These are phyloP conservation scores for Margaritispora aquatica DNA, from an alignment of 495 filamentous ascomycete species.

Conservation along the genomic window DNA sequence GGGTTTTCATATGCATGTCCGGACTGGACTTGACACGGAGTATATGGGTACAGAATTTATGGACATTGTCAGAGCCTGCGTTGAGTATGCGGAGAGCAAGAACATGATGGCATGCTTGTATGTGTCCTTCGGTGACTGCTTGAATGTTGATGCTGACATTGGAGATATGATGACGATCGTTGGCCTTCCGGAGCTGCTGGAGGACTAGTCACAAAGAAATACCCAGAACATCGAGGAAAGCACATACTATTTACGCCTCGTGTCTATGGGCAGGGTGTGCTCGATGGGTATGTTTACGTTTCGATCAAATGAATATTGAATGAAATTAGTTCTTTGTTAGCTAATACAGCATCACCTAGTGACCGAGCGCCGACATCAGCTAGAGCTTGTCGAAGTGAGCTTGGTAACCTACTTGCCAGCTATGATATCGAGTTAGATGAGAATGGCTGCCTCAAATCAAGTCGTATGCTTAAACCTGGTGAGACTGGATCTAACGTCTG, in stretches of 20 bases:
- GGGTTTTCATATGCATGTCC: conserved; percentile 24
- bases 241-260: conserved; percentile 21
- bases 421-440: conserved; percentile 16
- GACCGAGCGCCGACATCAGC: not conserved
- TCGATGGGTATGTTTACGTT: conserved; percentile 3
- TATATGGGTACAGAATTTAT: conserved; percentile 25
- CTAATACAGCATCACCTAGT: no score
- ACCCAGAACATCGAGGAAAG: conserved; percentile 16
- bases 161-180: conserved; percentile 23
- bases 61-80: conserved; percentile 20
- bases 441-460: conserved; percentile 13
- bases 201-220: conserved; percentile 14
- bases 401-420: conserved; percentile 14
- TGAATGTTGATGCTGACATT: not conserved
- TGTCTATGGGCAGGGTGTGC: conserved; percentile 6
- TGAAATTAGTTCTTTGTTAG: not conserved
- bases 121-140: not conserved
- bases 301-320: no score
- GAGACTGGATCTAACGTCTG: conserved; percentile 12
- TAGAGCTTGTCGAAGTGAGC: conserved; percentile 5
- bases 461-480: conserved; percentile 2
- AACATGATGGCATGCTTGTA: conserved; percentile 24
- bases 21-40: conserved; percentile 24
- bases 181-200: conserved; percentile 24
- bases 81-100: conserved; percentile 23